Evolutionary conservation across 2,329 filamentous ascomycete genomes (phyloP).

Genomic region (Diaporthe citriasiana): DNA sequence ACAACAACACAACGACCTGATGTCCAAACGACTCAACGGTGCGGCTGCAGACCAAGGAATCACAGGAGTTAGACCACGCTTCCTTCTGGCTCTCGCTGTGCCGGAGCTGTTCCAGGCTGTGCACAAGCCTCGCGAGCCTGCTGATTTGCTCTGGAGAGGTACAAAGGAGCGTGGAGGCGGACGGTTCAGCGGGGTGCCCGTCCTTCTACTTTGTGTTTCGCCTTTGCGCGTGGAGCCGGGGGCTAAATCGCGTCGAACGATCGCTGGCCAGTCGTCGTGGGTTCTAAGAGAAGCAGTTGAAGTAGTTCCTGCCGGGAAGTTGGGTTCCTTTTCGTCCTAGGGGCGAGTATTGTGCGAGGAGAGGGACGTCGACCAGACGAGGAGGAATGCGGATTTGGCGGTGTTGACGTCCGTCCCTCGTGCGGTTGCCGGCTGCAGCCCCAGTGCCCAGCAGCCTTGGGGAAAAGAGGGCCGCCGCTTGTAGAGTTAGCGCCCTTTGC

Average conservation of each 20-base stretch:
- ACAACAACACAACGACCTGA: conserved; percentile 25
- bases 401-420: conserved; percentile 26
- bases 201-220: conserved; percentile 15
- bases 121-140: conserved; percentile 37
- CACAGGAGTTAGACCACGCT: not conserved
- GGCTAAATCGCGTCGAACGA: not conserved
- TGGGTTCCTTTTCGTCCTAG: conserved; percentile 11
- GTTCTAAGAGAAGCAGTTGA: not conserved
- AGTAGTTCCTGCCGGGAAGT: not conserved
- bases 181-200: conserved; percentile 12
- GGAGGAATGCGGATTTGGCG: conserved; percentile 26
- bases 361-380: not conserved
- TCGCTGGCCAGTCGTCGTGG: not conserved
- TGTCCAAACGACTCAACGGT: conserved; percentile 13
- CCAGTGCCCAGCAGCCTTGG: conserved; percentile 26
- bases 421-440: conserved; percentile 34
- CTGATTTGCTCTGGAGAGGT: conserved; percentile 18
- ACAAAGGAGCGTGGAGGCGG: conserved; percentile 40
- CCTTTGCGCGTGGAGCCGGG: conserved; percentile 4
- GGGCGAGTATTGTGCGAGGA: conserved; percentile 1
- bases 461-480: conserved; percentile 34
- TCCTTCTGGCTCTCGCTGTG: conserved; percentile 2
- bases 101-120: conserved; percentile 16
- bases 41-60: conserved; percentile 1
- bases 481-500: conserved; percentile 30